Evolutionary conservation across 2,329 filamentous ascomycete genomes (phyloP), one percentile per base, ranked within the genome.

Genomic region (Onygenales sp.): DNA sequence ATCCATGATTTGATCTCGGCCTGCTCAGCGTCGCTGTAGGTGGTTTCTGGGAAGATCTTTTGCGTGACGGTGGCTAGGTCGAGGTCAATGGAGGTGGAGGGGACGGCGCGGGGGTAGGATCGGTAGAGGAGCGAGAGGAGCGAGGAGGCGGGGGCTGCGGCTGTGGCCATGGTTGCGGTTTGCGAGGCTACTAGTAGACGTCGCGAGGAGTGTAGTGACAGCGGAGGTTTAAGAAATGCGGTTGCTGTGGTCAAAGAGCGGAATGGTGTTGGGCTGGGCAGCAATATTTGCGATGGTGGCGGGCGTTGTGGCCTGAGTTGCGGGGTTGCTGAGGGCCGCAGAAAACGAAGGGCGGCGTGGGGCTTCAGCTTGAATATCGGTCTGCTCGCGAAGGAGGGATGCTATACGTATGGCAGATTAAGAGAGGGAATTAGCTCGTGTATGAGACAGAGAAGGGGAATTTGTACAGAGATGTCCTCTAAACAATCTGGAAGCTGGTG

Each of bases 1-100:
- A 92, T 79, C 91, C 91, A 96, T 77, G 93, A 86, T 72, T 86
- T 83, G 69, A 95, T 86, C 74, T 95, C 89, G 14, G 86, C 81
- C 74, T 91, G 84, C 75, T 97, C 91, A 60, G 83, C 80, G 63
- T 85, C 77, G 58, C 82, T 83, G 76, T 93, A 95, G 63, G 81
- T 83, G 66, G 81, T 79, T 58, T 79, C 73, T 59, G 81, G 76
- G 74, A 89, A 83, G 64, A 92, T 87, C 67, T 78, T 81, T 69
- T 78, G 71, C 56, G 74, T 76, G 58, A 75, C 68, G 61, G 75
- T 65, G 58, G 69, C 66, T 43, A 74, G 69, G 52, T 75, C 71
- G 50, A 67, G 65, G 59, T 73, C 71, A 44, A 70, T 72, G 47
- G 68, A 62, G 63, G 70, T 61, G 58, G 66, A 60, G 54, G 70